A percentile compares a stretch with the other conserved stretches of the same genome.
These are phyloP conservation scores for Fonticula alba DNA, from an alignment of 78 protist species.

Conservation along the genomic window DNA sequence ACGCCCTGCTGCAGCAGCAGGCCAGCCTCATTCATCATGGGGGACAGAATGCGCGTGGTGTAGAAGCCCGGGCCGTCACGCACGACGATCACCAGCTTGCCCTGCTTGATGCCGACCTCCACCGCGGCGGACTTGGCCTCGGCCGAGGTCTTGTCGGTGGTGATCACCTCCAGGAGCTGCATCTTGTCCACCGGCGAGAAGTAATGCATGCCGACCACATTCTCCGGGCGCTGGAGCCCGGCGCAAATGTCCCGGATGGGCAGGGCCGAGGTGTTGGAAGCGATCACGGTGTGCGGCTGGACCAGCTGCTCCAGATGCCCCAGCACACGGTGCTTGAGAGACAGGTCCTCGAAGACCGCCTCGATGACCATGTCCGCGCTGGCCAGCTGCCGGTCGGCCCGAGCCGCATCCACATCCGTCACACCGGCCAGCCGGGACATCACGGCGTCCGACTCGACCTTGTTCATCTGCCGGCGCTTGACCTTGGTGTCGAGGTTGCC, in stretches of 20 bases:
- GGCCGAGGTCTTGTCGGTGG: constrained; percentile 18
- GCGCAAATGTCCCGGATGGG: constrained; percentile 43
- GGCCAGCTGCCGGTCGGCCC: not conserved
- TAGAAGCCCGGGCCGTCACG: constrained; percentile 67
- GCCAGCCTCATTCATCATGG: constrained; percentile 31
- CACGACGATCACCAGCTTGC: constrained; percentile 58
- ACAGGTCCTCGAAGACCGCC: constrained; percentile 58
- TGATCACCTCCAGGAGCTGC: constrained; percentile 61
- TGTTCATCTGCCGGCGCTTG: constrained; percentile 14
- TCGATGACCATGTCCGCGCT: constrained; percentile 35
- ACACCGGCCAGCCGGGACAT: constrained; percentile 3
- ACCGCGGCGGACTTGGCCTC: constrained; percentile 30
- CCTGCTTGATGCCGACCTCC: constrained; percentile 36
- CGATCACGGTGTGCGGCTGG: constrained; percentile 27
- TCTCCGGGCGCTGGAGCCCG: constrained; percentile 26
- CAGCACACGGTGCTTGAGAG: constrained; percentile 26
- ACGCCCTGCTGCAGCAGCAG: constrained; percentile 18
- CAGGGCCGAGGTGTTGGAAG: constrained; percentile 65
- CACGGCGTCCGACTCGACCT: constrained; percentile 5
- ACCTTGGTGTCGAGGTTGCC: constrained; percentile 5
- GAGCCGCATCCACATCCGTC: not conserved
- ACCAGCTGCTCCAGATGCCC: constrained; percentile 18
- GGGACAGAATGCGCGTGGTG: constrained; percentile 45
- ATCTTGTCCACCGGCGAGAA: constrained; percentile 68
- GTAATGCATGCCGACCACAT: constrained; percentile 69